Percentiles rank a stretch among this genome's conserved stretches.
These are phyloP conservation scores for Apocynum venetum DNA, from an alignment of 257 asterid genomes.

Conservation along the genomic window DNA sequence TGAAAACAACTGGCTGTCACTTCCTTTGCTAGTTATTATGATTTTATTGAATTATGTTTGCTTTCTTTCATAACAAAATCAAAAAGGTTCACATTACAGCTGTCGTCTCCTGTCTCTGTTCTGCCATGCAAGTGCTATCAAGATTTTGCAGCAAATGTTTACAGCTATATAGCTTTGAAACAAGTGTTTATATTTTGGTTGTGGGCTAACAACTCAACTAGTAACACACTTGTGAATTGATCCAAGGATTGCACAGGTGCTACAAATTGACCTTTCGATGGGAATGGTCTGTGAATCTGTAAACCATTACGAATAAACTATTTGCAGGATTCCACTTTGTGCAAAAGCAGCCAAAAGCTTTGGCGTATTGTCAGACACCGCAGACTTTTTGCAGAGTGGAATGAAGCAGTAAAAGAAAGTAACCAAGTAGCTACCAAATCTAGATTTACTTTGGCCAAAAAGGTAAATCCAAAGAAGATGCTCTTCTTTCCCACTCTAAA, in stretches of 20 bases:
- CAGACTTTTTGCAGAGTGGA: neutral
- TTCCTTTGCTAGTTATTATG: neutral
- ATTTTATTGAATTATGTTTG: neutral
- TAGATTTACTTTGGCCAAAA: conserved; percentile 1
- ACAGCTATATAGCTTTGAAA: neutral
- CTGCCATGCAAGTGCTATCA: neutral
- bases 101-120: neutral
- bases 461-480: conserved; percentile 23
- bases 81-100: neutral
- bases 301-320: neutral
- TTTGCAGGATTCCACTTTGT: conserved; percentile 13
- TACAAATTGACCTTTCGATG: neutral
- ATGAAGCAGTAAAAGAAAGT: neutral
- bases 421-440: conserved; percentile 6
- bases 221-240: neutral
- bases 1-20: neutral
- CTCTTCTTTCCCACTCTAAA: conserved; percentile 5
- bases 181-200: neutral
- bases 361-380: neutral
- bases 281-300: neutral
- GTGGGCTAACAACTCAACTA: neutral
- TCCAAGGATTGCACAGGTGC: neutral
- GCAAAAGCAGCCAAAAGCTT: conserved; percentile 1
- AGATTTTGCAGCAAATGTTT: neutral
- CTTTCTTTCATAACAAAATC: neutral